Percentiles rank a stretch among this genome's conserved stretches.
Evolutionary conservation across 768 basidiomycete species (phyloP).

Genomic region (Sistotremastrum niveocremeum): DNA sequence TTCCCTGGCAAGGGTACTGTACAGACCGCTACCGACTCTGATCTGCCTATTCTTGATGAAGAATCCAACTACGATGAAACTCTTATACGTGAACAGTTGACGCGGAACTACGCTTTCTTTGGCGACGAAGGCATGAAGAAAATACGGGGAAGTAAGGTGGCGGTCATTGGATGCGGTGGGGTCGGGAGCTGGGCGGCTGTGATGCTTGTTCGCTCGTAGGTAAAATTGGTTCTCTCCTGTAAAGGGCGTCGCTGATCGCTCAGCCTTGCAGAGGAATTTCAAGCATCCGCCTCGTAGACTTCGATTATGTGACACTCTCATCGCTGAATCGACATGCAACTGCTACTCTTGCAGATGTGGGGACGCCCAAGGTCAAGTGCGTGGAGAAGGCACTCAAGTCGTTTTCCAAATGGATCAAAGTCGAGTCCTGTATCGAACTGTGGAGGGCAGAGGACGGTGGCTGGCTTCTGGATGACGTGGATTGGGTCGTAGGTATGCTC

Average conservation of each 20-base stretch:
- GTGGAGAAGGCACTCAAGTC: slow-evolving; percentile 53
- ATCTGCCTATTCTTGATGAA: neutral
- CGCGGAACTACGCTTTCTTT: slow-evolving; percentile 90
- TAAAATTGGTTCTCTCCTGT: slow-evolving; percentile 8
- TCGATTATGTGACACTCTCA: slow-evolving; percentile 91
- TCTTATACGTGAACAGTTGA: slow-evolving; percentile 78
- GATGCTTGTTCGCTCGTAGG: slow-evolving; percentile 85
- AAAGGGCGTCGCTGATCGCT: no score
- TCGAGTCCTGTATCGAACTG: slow-evolving; percentile 72
- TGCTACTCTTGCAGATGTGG: slow-evolving; percentile 80
- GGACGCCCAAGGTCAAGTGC: slow-evolving; percentile 79
- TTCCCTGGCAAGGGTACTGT: no score
- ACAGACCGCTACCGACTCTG: no score
- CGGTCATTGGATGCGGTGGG: slow-evolving; percentile 89
- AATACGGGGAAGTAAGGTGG: slow-evolving; percentile 63
- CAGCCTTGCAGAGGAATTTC: slow-evolving; percentile 61
- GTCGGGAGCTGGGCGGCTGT: slow-evolving; percentile 95
- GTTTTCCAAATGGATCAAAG: slow-evolving; percentile 75
- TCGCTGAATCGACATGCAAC: slow-evolving; percentile 93
- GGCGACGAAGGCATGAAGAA: slow-evolving; percentile 78
- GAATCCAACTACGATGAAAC: slow-evolving; percentile 50
- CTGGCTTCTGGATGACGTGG: slow-evolving; percentile 60
- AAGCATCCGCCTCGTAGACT: slow-evolving; percentile 74
- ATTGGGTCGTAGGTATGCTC: slow-evolving; percentile 81
- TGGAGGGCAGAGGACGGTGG: slow-evolving; percentile 80